Percentiles rank a stretch among this genome's conserved stretches.
Evolutionary conservation across 768 basidiomycete species (phyloP).

Genomic region (Mycena venus): DNA sequence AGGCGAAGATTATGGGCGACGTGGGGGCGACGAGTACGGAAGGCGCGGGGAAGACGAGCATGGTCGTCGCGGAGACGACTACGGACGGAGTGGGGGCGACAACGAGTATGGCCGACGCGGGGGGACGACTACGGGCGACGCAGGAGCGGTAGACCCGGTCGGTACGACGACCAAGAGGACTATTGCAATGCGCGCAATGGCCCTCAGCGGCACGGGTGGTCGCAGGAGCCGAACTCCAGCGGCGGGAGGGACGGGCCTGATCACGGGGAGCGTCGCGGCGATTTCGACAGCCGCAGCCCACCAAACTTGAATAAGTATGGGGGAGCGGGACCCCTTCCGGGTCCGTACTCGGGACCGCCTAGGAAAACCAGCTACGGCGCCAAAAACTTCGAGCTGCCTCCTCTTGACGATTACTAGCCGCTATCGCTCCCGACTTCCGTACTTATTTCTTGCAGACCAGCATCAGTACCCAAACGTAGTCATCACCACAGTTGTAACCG

Average conservation of each 20-base stretch:
- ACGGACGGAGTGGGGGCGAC: neutral
- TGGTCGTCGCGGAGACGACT: neutral
- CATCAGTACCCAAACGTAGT: constrained; percentile 2
- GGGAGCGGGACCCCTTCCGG: constrained; percentile 13
- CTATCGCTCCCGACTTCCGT: neutral
- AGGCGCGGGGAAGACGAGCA: neutral
- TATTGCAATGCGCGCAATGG: constrained; percentile 14
- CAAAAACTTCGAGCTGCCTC: constrained; percentile 13
- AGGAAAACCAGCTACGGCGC: constrained; percentile 21
- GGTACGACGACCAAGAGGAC: constrained; percentile 10
- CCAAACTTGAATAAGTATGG: neutral
- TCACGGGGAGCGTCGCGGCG: neutral
- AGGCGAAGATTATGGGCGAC: neutral
- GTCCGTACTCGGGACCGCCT: constrained; percentile 14
- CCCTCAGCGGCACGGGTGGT: constrained; percentile 3
- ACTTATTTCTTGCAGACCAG: constrained; percentile 22
- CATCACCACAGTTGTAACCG: neutral
- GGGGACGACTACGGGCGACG: neutral
- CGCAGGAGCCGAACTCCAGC: constrained; percentile 9
- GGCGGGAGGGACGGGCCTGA: constrained; percentile 4
- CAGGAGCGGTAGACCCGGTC: neutral
- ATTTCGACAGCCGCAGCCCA: neutral
- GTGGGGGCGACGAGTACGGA: neutral
- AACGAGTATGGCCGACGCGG: neutral
- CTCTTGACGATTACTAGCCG: constrained; percentile 15